Evolutionary conservation across 2,329 filamentous ascomycete genomes (phyloP).

Genomic region (Arthrobotrys conoides): DNA sequence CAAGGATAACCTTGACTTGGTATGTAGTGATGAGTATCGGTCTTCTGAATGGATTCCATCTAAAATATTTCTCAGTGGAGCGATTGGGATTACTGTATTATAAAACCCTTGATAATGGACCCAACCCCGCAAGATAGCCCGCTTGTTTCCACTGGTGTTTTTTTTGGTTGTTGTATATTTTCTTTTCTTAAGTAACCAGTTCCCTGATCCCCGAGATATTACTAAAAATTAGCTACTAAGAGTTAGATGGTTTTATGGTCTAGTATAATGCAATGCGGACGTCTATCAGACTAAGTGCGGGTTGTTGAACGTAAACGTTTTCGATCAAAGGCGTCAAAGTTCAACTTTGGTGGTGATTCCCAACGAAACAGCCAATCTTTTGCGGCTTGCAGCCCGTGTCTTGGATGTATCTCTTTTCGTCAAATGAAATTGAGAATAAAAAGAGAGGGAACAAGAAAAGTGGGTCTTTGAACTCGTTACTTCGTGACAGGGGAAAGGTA

Average conservation of each 20-base stretch:
- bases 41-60: conserved; percentile 60
- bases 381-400: conserved; percentile 33
- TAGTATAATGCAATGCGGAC: conserved; percentile 56
- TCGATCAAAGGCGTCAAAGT: conserved; percentile 60
- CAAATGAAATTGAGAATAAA: conserved; percentile 21
- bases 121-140: conserved; percentile 52
- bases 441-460: conserved; percentile 9
- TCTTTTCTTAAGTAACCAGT: conserved; percentile 39
- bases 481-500: conserved; percentile 55
- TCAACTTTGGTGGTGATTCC: conserved; percentile 50
- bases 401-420: conserved; percentile 55
- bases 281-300: conserved; percentile 60
- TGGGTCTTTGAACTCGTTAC: conserved; percentile 50
- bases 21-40: conserved; percentile 61
- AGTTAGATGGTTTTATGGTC: conserved; percentile 53
- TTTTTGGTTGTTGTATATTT: conserved; percentile 26
- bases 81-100: conserved; percentile 59
- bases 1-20: conserved; percentile 61
- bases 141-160: conserved; percentile 31
- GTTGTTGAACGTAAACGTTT: conserved; percentile 56
- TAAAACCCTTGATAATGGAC: conserved; percentile 45
- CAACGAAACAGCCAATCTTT: conserved; percentile 48
- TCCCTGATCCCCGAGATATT: conserved; percentile 32
- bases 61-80: conserved; percentile 45
- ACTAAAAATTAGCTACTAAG: conserved; percentile 54